These are phyloP conservation scores for Tetrastigma voinierianum DNA, from an alignment of 164 flowering plant species.

Conservation along the genomic window DNA sequence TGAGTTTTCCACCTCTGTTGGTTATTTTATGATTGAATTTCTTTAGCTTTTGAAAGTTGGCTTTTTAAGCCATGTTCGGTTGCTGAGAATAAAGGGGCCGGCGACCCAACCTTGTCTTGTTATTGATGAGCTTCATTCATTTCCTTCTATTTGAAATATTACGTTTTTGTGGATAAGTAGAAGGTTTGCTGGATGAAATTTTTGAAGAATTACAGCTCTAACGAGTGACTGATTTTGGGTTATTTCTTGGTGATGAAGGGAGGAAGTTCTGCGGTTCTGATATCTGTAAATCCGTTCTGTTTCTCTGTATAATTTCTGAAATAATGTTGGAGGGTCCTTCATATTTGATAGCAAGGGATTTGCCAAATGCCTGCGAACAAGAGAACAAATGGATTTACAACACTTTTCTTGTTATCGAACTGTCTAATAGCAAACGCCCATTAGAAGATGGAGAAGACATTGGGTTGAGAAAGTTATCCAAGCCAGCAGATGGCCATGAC, in stretches of 20 bases:
- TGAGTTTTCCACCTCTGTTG: too few species aligned
- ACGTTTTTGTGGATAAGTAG: not conserved
- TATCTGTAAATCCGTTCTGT: conserved; percentile 1
- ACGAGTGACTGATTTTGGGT: conserved; percentile 6
- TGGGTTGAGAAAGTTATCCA: conserved; percentile 16
- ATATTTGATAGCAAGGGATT: conserved; percentile 30
- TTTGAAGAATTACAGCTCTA: not conserved
- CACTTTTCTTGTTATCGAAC: conserved; percentile 22
- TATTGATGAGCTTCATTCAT: too few species aligned
- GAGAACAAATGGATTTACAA: conserved; percentile 35
- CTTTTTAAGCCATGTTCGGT: too few species aligned
- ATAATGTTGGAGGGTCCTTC: conserved; percentile 41
- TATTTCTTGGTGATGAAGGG: not conserved
- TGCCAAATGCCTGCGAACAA: conserved; percentile 30
- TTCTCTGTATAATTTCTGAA: not conserved
- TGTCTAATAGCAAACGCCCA: conserved; percentile 20
- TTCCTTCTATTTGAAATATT: too few species aligned
- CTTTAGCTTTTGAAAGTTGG: too few species aligned
- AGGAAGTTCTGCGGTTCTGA: not conserved
- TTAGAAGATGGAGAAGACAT: conserved; percentile 24
- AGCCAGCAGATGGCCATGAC: conserved; percentile 11
- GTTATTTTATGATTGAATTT: too few species aligned
- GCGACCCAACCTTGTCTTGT: too few species aligned
- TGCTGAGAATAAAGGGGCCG: too few species aligned
- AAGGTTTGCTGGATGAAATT: not conserved